phyloP scores from a whole-genome alignment of 106 monocot genomes.

The Alisma plantagoaquatica region DNA sequence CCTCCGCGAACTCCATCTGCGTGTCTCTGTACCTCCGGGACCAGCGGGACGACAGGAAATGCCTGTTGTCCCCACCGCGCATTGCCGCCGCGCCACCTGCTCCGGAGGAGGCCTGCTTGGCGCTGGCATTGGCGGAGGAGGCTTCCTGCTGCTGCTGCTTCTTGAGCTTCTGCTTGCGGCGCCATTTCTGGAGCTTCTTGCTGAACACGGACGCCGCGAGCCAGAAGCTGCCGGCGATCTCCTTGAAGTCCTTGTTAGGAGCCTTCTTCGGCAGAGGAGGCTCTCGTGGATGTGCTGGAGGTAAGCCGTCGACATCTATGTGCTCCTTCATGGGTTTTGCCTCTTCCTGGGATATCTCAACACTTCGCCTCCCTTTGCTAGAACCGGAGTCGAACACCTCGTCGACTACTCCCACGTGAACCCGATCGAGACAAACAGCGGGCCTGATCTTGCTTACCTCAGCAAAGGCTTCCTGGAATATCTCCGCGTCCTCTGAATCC shows the following conservation, averaged over 20 bases:
- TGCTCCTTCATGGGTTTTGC: constrained; percentile 23
- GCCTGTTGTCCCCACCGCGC: too few species aligned
- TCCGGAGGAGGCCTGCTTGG: constrained; percentile 4
- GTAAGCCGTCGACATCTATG: constrained; percentile 29
- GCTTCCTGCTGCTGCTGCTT: too few species aligned
- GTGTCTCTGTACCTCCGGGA: constrained; percentile 20
- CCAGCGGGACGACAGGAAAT: neutral
- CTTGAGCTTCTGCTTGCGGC: constrained; percentile 37
- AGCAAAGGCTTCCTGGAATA: too few species aligned
- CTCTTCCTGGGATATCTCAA: neutral
- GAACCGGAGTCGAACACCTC: too few species aligned
- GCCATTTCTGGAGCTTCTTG: constrained; percentile 71
- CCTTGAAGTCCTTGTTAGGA: constrained; percentile 10
- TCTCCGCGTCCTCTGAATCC: constrained; percentile 2
- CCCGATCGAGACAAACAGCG: too few species aligned
- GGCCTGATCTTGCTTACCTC: too few species aligned
- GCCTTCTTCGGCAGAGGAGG: constrained; percentile 12
- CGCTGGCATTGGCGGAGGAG: neutral
- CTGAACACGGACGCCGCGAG: constrained; percentile 58
- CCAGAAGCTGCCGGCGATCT: constrained; percentile 49
- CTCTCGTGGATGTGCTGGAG: too few species aligned
- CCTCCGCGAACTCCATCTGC: constrained; percentile 39
- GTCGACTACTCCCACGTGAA: neutral
- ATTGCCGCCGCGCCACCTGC: neutral
- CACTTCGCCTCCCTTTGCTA: too few species aligned